Evolutionary conservation across 495 filamentous ascomycete species (phyloP).

Genomic region (Penicillium cataractarum): DNA sequence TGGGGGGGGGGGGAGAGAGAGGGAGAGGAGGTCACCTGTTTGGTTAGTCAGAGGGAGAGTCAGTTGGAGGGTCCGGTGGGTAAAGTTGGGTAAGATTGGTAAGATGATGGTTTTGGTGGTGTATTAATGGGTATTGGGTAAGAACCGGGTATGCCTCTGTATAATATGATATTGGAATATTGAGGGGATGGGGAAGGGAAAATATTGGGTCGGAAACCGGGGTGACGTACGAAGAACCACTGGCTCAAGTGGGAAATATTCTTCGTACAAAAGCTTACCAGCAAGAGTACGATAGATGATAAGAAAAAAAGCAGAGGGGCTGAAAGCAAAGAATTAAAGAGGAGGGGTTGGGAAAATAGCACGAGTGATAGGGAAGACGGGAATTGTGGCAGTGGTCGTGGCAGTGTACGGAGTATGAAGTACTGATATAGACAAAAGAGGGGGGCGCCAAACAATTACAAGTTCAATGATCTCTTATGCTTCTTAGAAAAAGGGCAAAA

Average conservation of each 20-base stretch:
- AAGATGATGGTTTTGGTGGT: not conserved
- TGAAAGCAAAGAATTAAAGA: not conserved
- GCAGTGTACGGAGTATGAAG: not conserved
- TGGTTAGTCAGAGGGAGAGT: slow-evolving; percentile 1
- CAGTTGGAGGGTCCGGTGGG: not conserved
- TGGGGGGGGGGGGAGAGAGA: too few species aligned
- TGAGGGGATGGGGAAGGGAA: not conserved
- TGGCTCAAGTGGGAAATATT: not conserved
- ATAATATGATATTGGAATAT: not conserved
- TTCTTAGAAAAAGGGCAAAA: not conserved
- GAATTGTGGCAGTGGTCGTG: slow-evolving; percentile 2
- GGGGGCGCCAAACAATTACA: not conserved
- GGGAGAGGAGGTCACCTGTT: slow-evolving; percentile 6
- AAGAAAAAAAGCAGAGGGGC: not conserved
- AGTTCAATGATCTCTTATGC: not conserved
- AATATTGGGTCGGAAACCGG: slow-evolving; percentile 1
- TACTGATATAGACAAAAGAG: not conserved
- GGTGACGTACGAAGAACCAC: slow-evolving; percentile 16
- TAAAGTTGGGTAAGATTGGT: not conserved
- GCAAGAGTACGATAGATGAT: slow-evolving; percentile 1
- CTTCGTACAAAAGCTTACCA: not conserved
- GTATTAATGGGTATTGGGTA: not conserved
- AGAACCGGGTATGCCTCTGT: not conserved
- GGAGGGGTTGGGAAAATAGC: not conserved
- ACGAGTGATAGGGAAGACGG: not conserved